Evolutionary conservation across 257 asterid species (phyloP).

Genomic region (Nicotiana noctiflora): DNA sequence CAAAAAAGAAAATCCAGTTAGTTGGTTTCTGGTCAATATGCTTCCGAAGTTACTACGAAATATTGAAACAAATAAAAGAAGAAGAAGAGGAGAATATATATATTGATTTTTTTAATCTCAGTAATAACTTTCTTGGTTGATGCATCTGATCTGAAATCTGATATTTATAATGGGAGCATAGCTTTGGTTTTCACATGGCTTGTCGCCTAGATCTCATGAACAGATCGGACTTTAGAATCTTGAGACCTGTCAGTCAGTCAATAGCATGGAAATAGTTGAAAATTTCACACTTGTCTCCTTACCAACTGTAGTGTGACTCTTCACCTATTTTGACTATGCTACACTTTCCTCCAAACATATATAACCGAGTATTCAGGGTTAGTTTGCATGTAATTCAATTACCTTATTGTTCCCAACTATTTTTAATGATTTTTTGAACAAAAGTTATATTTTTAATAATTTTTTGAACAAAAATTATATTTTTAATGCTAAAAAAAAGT

Average conservation of each 20-base stretch:
- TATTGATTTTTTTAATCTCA: neutral
- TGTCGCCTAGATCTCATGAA: conserved; percentile 2
- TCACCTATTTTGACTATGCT: neutral
- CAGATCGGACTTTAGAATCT: neutral
- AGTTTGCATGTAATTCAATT: too few relatives aligned
- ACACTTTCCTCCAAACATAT: neutral
- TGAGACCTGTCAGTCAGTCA: neutral
- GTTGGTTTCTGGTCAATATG: neutral
- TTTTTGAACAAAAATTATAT: too few relatives aligned
- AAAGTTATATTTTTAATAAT: too few relatives aligned
- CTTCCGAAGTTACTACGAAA: neutral
- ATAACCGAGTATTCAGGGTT: too few relatives aligned
- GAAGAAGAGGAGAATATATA: neutral
- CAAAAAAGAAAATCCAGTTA: too few relatives aligned
- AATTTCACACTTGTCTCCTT: conserved; percentile 1
- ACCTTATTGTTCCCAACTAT: too few relatives aligned
- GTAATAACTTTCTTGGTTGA: neutral
- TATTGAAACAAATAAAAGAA: neutral
- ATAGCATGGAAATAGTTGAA: neutral
- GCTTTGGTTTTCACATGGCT: neutral
- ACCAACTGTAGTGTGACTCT: neutral
- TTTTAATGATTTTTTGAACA: too few relatives aligned
- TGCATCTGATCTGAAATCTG: neutral
- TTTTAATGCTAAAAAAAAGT: too few relatives aligned
- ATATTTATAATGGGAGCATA: neutral